Evolutionary conservation across 495 filamentous ascomycete species (phyloP), one percentile per base, ranked within the genome.

Genomic region (Penicillium goetzii): DNA sequence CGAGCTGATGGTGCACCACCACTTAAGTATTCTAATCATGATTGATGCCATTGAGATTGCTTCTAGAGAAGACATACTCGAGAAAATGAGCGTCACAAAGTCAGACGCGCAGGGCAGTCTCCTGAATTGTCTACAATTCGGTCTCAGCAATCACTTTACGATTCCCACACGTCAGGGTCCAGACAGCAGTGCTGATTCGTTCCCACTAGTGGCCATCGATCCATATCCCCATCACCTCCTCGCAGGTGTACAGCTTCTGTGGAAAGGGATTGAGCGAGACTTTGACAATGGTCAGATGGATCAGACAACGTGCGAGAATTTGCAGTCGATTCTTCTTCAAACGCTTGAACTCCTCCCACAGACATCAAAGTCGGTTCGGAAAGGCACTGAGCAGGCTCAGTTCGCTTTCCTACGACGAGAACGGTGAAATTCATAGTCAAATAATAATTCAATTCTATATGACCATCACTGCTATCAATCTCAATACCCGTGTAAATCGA

Each of bases 141-240:
- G 65, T n/a, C 57, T 68, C n/a, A 64, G 56, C 45, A 68, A 64
- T 55, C 43, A 64, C 5, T 68, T 60, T 23, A 49, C 54, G 17
- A 51, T 68, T 28, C 52, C 65, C 8, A 33, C 45, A 40, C 32
- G 49, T 11, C 56, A 54, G 17, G 52, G 52, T 2, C 14, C n/a
- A 7, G 49, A 25, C 30, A 34, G 38, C 38, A 32, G 21, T 11
- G 30, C 32, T 49, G 43, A 23, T 15, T 28, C 59, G 2, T 58
- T 68, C 15, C 61, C 65, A 26, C 36, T 68, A 14, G 55, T 68
- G 25, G 65, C 61, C 7, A 61, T 68, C 32, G 65, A 68, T 33
- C 65, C 65, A 55, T 68, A 68, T 38, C 65, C 65, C 28, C 65
- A 68, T 33, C 65, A 68, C 45, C 56, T 68, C 10, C 61, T 68